Percentiles rank a stretch among this genome's conserved stretches.
Evolutionary conservation across 306 rosid genomes (phyloP).

Genomic region (Vigna radiata): DNA sequence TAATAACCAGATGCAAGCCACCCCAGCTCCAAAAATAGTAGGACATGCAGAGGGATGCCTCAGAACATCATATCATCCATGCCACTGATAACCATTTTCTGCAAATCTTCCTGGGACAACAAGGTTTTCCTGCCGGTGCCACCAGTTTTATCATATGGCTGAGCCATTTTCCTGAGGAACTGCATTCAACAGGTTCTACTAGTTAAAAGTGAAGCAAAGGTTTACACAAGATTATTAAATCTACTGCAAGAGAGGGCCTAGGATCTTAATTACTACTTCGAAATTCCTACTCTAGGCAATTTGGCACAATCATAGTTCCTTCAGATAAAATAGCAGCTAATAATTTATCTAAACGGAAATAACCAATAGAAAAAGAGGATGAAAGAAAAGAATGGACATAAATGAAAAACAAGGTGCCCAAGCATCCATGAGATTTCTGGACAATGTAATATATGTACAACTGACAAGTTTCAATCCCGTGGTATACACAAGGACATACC

Average conservation of each 20-base stretch:
- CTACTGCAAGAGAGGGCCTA: background rate
- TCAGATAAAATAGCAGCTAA: conserved; percentile 18
- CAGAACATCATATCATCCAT: conserved; percentile 61
- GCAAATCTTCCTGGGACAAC: conserved; percentile 81
- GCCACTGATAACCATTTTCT: conserved; percentile 67
- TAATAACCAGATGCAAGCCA: conserved; percentile 22
- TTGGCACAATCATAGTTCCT: background rate
- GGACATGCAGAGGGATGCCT: conserved; percentile 17
- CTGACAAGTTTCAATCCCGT: conserved; percentile 16
- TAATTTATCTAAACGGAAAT: conserved; percentile 14
- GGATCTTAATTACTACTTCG: background rate
- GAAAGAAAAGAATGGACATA: background rate
- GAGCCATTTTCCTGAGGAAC: conserved; percentile 97
- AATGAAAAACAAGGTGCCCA: background rate
- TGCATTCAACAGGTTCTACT: conserved; percentile 49
- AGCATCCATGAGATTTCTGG: conserved; percentile 16
- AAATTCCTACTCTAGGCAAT: background rate
- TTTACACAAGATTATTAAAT: background rate
- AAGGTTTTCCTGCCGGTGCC: conserved; percentile 74
- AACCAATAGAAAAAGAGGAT: background rate
- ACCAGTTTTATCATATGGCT: conserved; percentile 89
- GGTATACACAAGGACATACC: conserved; percentile 52
- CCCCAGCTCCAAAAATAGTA: background rate
- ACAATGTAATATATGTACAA: background rate
- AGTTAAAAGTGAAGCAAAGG: too few relatives aligned